Evolutionary conservation across 2,329 filamentous ascomycete species (phyloP), one percentile per base, ranked within the genome.

Genomic region (Trichoderma hamatum): DNA sequence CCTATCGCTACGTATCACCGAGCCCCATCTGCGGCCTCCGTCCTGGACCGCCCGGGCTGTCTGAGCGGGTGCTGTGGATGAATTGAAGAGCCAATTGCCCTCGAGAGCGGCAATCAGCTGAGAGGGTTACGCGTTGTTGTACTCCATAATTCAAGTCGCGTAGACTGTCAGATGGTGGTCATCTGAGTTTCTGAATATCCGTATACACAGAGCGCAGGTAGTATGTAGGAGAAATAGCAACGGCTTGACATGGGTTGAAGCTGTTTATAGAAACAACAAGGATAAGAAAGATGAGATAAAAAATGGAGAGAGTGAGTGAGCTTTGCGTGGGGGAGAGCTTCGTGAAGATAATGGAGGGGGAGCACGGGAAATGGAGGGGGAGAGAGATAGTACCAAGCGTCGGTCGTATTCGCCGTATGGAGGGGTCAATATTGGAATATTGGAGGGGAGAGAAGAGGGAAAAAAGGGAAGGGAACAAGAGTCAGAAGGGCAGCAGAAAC

Each of bases 1-100:
- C 65, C 65, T 67, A 60, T 59, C 56, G 43, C 65, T 30, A 16
- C 55, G 66, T 68, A 68, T 62, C 66, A 62, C 58, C 58, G 58
- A 49, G 66, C 55, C 66, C 58, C 66, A 34, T 56, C 26, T 61
- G 58, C 32, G 58, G 65, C 32, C 65, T 52, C 46, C 36, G 55
- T 52, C 55, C 52, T 67, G 54, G 64, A 19, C 36, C 49, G 51
- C 36, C 51, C 13, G 52, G 36, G 26, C 36, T 65, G 61, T 24
- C 36, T 39, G 51, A 55, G 62, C 62, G 62, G 62, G 62, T 66
- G 39, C 34, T 49, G 63, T 16, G 34, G 32, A 19, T n/a, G 32
- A 49, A 16, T 19, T 32, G 21, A 14, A 49, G 26, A 39, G n/a
- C 63, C 63, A 66, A 66, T 66, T 58, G 63, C 52, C 52, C 63